Base-by-base conservation (phyloP, 2,329 filamentous ascomycete genomes). In the Xylariaceae sp. region DNA sequence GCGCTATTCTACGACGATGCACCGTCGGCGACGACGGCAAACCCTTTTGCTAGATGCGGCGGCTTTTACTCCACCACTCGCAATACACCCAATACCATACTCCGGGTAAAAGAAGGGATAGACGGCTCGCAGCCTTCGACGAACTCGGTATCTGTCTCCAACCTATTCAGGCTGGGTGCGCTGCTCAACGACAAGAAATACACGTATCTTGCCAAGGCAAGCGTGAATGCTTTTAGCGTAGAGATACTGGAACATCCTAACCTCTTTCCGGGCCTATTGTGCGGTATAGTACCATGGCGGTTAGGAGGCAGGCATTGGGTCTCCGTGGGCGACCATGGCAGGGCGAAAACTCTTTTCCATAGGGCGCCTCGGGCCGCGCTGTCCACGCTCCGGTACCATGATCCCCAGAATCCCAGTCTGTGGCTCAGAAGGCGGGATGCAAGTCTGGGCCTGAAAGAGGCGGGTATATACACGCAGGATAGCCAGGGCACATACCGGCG, bases 161-260 rank as follows among this genome's bases (percentile, higher is more conserved):
- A 97, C 67, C 76, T 97, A n/a, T 88, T 94, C 72, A 85, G 89
- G 0, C 80, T 97, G 3, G 83, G 83, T 9, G 79, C 80, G 4
- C 70, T 95, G 1, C 76, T 95, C 0, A 80, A 83, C 46, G 84
- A 89, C 60, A 73, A 83, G 1, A 70, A 71, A 2, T 91, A 89
- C 65, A 78, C 77, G 0, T 74, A 75, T 50, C 77, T 85, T 49
- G 91, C 90, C 0, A 80, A 81, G 49, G 81, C 87, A 61, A 94
- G 90, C 0, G 83, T 91, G 58, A 83, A 84, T 56, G 89, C 91
- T 0, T 99, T 99, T 62, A 89, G 95, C 63, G 86, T 88, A 0
- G 94, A 99, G 73, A 85, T 96, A 62, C 77, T 95, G 66, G 91
- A 97, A 70, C 91, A 97, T 64, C 91, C 94, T 0, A 95, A 94